Evolutionary conservation across 495 filamentous ascomycete genomes (phyloP).

Genomic region (Chaetomidium leptoderma): DNA sequence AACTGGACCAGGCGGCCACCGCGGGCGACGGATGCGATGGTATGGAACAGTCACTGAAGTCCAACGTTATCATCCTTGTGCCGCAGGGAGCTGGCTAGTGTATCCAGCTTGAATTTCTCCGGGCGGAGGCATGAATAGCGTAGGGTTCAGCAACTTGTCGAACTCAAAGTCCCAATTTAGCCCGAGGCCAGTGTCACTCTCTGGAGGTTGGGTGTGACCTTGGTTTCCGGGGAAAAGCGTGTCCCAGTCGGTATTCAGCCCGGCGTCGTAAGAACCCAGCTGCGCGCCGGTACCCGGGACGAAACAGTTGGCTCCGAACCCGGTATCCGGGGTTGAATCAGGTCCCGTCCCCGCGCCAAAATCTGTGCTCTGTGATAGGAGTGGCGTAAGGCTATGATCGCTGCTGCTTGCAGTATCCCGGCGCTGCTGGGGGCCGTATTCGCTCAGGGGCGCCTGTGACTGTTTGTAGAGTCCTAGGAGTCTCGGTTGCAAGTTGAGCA

Average conservation of each 20-base stretch:
- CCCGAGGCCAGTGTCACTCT: neutral
- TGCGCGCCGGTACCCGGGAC: neutral
- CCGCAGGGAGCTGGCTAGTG: neutral
- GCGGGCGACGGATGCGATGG: no score
- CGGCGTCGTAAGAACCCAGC: neutral
- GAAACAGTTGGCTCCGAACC: neutral
- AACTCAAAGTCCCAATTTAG: slow-evolving; percentile 16
- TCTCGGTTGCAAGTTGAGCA: slow-evolving; percentile 26
- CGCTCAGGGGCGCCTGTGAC: slow-evolving; percentile 28
- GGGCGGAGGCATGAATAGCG: neutral
- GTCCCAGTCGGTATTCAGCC: neutral
- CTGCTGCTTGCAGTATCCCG: neutral
- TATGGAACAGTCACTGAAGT: no score
- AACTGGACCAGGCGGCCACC: no score
- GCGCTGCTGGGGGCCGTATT: slow-evolving; percentile 22
- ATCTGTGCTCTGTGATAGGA: slow-evolving; percentile 4
- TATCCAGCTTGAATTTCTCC: neutral
- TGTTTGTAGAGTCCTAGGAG: slow-evolving; percentile 27
- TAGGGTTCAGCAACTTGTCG: slow-evolving; percentile 9
- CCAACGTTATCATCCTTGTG: neutral
- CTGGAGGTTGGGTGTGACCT: neutral
- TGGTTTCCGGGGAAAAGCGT: neutral
- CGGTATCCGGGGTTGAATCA: neutral
- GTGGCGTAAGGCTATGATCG: slow-evolving; percentile 1
- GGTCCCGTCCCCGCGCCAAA: neutral